These are phyloP conservation scores for Pseudocercospora crystallina DNA, from an alignment of 2,329 filamentous ascomycete genomes.

Conservation along the genomic window DNA sequence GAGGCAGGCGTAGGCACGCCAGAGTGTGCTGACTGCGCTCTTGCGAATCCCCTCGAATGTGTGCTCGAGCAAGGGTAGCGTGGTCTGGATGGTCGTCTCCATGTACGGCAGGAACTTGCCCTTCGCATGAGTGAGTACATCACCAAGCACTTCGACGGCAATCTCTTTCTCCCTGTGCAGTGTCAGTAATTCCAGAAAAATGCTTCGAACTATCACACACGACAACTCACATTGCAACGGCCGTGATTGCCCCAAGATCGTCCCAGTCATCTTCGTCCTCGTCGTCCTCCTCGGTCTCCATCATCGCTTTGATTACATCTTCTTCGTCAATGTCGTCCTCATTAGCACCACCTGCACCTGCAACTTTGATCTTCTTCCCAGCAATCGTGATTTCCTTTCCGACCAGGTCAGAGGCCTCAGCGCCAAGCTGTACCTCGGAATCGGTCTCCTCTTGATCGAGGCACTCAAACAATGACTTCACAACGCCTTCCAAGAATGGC, in stretches of 20 bases:
- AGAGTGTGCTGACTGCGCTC: conserved; percentile 85
- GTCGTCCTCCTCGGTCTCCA: conserved; percentile 53
- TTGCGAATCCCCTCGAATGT: conserved; percentile 91
- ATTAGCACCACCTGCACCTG: conserved; percentile 50
- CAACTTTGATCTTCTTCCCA: conserved; percentile 83
- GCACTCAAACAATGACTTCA: conserved; percentile 78
- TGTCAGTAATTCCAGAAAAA: no score
- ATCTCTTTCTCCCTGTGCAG: conserved; percentile 77
- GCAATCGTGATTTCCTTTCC: conserved; percentile 74
- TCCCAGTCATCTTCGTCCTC: conserved; percentile 83
- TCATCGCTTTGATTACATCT: conserved; percentile 50
- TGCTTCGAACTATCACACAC: no score
- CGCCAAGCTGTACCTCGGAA: conserved; percentile 71
- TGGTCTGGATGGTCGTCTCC: conserved; percentile 79
- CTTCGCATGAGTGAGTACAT: conserved; percentile 85
- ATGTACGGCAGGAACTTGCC: conserved; percentile 79
- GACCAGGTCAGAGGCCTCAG: conserved; percentile 70
- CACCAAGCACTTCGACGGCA: conserved; percentile 89
- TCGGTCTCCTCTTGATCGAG: conserved; percentile 87
- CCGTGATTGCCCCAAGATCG: conserved; percentile 79
- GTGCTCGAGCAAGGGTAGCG: conserved; percentile 81
- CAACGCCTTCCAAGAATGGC: conserved; percentile 74
- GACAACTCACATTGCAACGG: conserved; percentile 64
- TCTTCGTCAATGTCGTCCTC: conserved; percentile 62
- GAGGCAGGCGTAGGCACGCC: conserved; percentile 88